Base-by-base conservation (phyloP, 176 grass and related monocot genomes). In the Otatea glauca region DNA sequence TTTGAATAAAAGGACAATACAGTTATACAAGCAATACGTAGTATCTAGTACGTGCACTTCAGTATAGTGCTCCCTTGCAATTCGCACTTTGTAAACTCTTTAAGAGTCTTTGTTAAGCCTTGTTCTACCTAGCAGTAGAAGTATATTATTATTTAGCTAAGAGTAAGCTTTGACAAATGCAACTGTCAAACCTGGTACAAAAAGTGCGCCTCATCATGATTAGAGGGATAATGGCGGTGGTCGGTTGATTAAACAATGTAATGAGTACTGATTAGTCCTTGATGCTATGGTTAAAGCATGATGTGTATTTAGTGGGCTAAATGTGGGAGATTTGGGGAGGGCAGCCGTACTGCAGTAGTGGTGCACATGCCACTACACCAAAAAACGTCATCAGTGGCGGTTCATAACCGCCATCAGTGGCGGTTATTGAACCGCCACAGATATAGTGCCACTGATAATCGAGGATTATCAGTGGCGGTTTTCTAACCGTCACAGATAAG, bases 121-220 rank as follows among this genome's bases (percentile, higher is more conserved):
- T 67, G 60, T 41, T 25, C 18, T 50, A 70, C 20, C 47, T 42
- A 6, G 56, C 38, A 45, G 14, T n/a, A 20, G 56, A 39, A 38
- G 59, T 66, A 20, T 45, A 20, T 45, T 65, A 24, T 27, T 10
- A 73, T 61, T 73, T 81, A 60, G 18, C 54, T 77, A 83, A 72
- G 4, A 18, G 1, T 56, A 23, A 47, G n/a, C 23, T 78, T 39
- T 32, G 24, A 65, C 17, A 24, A 54, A 42, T 17, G 48, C 39
- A 84, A 78, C 45, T 58, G 48, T 79, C 75, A 88, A 55, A n/a
- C 75, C 2, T 27, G 86, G 47, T 49, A 79, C 81, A 58, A 59
- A 88, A 88, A 74, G 81, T 47, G 38, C 0, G 6, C 25, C 37
- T 78, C 75, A 49, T 84, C 37, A 79, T 47, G 55, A 49, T 82